Evolutionary conservation across 2,329 filamentous ascomycete genomes (phyloP).

Genomic region (Ciborinia camelliae): DNA sequence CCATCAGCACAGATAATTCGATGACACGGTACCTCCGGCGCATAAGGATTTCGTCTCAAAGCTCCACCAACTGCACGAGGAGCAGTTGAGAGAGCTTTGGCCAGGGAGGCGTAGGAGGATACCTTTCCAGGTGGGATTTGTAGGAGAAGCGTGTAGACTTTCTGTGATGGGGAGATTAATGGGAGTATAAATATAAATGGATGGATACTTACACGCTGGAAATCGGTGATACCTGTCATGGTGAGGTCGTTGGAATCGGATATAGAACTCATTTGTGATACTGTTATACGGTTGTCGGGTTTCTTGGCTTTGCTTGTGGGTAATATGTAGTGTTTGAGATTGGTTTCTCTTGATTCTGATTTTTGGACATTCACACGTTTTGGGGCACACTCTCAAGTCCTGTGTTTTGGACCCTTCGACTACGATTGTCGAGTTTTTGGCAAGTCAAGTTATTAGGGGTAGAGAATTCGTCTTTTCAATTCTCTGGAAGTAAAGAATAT

Average conservation of each 20-base stretch:
- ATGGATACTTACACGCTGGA: slow-evolving; percentile 25
- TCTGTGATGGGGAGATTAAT: slow-evolving; percentile 20
- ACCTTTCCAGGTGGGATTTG: slow-evolving; percentile 58
- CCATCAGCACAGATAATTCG: slow-evolving; percentile 55
- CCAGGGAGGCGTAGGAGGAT: slow-evolving; percentile 58
- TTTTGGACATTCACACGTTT: too few relatives aligned
- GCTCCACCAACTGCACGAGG: slow-evolving; percentile 62
- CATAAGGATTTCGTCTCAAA: slow-evolving; percentile 58
- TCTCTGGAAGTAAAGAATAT: not conserved
- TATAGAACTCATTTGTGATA: not conserved
- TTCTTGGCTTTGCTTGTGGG: too few relatives aligned
- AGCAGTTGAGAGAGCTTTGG: slow-evolving; percentile 54
- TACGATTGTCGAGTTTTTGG: too few relatives aligned
- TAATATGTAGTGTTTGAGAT: not conserved
- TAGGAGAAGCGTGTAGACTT: slow-evolving; percentile 54
- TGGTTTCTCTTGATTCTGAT: too few relatives aligned
- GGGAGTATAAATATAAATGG: not conserved
- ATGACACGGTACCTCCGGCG: slow-evolving; percentile 60
- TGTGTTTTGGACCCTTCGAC: too few relatives aligned
- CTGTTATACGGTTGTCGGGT: not conserved
- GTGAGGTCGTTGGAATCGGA: not conserved
- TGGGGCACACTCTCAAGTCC: too few relatives aligned
- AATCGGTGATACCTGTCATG: slow-evolving; percentile 29
- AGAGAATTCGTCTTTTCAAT: too few relatives aligned
- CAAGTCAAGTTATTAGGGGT: too few relatives aligned